phyloP scores from a whole-genome alignment of 2,329 filamentous ascomycete species.

The Alternaria postmessia region DNA sequence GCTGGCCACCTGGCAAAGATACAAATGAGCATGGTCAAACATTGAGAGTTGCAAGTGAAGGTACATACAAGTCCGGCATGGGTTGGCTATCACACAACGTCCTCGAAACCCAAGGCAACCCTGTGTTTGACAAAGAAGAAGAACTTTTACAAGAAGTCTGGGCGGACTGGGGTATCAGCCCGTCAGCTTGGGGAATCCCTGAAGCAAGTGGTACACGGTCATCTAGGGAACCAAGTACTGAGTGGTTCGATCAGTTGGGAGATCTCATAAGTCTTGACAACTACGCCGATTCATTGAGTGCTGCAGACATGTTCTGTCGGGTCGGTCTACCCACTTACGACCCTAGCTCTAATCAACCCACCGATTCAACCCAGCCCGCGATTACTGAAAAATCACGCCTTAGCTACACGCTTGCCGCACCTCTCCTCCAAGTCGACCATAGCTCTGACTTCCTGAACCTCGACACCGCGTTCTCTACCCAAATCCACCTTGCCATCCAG shows the following conservation, averaged over 20 bases:
- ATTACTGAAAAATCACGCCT: slow-evolving; percentile 62
- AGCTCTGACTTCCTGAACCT: slow-evolving; percentile 55
- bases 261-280: slow-evolving; percentile 60
- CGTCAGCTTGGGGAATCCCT: slow-evolving; percentile 61
- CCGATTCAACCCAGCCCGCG: slow-evolving; percentile 71
- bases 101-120: slow-evolving; percentile 49
- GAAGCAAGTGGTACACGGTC: not conserved
- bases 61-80: slow-evolving; percentile 81
- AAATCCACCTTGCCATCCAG: slow-evolving; percentile 30
- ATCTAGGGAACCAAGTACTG: not conserved
- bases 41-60: slow-evolving; percentile 80
- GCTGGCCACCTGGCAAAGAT: slow-evolving; percentile 77
- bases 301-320: slow-evolving; percentile 68
- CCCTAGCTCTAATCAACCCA: slow-evolving; percentile 49
- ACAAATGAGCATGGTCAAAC: slow-evolving; percentile 71
- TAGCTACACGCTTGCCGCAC: slow-evolving; percentile 64
- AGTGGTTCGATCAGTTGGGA: slow-evolving; percentile 7
- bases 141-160: slow-evolving; percentile 72
- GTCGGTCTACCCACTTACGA: slow-evolving; percentile 55
- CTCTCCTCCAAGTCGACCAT: slow-evolving; percentile 62
- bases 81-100: slow-evolving; percentile 74
- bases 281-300: slow-evolving; percentile 69
- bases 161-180: slow-evolving; percentile 72
- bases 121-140: slow-evolving; percentile 61
- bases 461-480: slow-evolving; percentile 45